A percentile compares a stretch with the other conserved stretches of the same genome.
Conservation (phyloP, 192 early-diverging fungal genomes). For the Coemansia sp. region DNA sequence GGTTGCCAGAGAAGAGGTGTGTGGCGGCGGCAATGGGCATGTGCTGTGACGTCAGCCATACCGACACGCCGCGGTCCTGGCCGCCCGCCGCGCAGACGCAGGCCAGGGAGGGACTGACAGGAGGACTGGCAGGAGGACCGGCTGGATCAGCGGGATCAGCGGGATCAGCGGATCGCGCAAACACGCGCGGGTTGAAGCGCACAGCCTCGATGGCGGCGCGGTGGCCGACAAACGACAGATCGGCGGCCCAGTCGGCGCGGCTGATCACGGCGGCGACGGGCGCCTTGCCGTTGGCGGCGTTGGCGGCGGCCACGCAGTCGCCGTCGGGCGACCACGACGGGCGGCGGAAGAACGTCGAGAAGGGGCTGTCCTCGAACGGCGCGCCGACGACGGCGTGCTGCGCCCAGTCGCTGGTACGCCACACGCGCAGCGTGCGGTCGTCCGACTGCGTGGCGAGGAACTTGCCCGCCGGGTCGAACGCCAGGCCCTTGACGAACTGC, state of each 20-base stretch:
- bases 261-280: conserved; percentile 82
- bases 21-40: conserved; percentile 72
- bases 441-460: conserved; percentile 94
- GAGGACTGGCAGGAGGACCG: too few species aligned
- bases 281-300: conserved; percentile 80
- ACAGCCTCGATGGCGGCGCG: conserved; percentile 85
- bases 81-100: conserved; percentile 86
- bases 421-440: conserved; percentile 87
- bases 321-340: conserved; percentile 98
- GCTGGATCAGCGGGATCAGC: too few species aligned
- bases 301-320: conserved; percentile 86
- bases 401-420: conserved; percentile 87
- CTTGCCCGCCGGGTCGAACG: conserved; percentile 95
- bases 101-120: conserved; percentile 33
- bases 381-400: conserved; percentile 71
- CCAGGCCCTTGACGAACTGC: conserved; percentile 95
- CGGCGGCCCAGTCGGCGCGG: conserved; percentile 75
- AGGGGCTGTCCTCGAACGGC: conserved; percentile 78
- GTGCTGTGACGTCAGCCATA: conserved; percentile 83
- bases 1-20: conserved; percentile 79
- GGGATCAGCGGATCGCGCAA: conserved; percentile 45
- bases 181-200: conserved; percentile 86
- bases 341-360: conserved; percentile 87
- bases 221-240: conserved; percentile 90
- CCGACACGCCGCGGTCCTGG: conserved; percentile 84